Evolutionary conservation across 208 protist genomes (phyloP), one percentile per base, ranked within the genome.

Genomic region (Trypanosoma cruzi): DNA sequence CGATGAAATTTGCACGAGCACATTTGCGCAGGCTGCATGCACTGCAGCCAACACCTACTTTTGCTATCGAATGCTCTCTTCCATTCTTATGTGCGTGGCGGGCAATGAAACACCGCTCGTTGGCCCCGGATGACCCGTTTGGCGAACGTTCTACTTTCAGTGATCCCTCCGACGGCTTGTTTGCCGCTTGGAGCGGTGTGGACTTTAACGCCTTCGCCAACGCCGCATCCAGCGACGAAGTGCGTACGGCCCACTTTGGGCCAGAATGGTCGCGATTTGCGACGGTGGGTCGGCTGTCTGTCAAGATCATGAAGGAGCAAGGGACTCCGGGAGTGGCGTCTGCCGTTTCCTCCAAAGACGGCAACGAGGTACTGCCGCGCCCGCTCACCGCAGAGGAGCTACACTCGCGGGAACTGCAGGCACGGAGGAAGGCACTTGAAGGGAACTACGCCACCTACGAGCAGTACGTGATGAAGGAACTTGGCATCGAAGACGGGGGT

Each of bases 191-290:
- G 89, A 88, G 87, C 31, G 79, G 80, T 37, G 78, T 90, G 0
- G 75, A 90, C 53, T 65, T 82, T 49, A 81, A 89, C 20, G 84
- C 74, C 6, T 93, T 95, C 56, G 83, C 73, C 18, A 77, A 75
- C n/a, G 89, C 86, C 0, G 80, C 83, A 11, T 64, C 84, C 22
- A 91, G 85, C 54, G 80, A 75, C 20, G 82, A 89, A 70, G 81
- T 95, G 54, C 79, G 78, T 4, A 67, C 83, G 64, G 79, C 84
- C 0, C 89, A 95, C 68, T 92, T 95, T 67, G 89, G 89, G 8
- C 89, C 89, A 1, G 80, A 88, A 63, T 95, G 89, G 89, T 78
- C 89, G 4, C 72, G 77, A 28, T 89, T 92, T 46, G 80, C 80
- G 28, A 91, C 86, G 6, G 78, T 95, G 3, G 89, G 85, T 1